Percentiles rank a stretch among this genome's conserved stretches.
These are phyloP conservation scores for Fusarium robinianum DNA, from an alignment of 2,329 filamentous ascomycete species.

Conservation along the genomic window DNA sequence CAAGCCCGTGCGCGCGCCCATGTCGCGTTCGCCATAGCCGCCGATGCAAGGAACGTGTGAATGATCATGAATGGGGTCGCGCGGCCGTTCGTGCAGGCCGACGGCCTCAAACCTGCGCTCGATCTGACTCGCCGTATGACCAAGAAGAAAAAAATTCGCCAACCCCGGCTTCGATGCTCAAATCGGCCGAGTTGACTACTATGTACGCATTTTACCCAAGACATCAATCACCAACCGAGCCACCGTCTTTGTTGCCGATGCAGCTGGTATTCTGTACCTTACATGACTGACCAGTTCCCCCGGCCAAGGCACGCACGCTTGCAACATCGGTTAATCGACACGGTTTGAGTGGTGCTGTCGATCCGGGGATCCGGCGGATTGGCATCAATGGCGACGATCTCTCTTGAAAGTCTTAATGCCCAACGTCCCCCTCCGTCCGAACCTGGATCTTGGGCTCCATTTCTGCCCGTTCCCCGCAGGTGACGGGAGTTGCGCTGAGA, in stretches of 20 bases:
- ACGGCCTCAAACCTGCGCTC: constrained; percentile 35
- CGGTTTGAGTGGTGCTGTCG: constrained; percentile 20
- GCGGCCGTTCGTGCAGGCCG: constrained; percentile 14
- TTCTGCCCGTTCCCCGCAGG: constrained; percentile 18
- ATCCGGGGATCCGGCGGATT: constrained; percentile 15
- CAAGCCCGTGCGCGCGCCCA: constrained; percentile 5
- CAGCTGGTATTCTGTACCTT: constrained; percentile 14
- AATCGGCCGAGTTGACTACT: constrained; percentile 30
- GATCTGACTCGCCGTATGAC: constrained; percentile 33
- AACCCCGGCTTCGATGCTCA: constrained; percentile 23
- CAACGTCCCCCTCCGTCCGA: constrained; percentile 27
- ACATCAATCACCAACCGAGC: constrained; percentile 6
- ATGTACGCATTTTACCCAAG: constrained; percentile 17
- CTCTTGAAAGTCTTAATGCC: constrained; percentile 24
- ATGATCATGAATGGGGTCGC: constrained; percentile 7
- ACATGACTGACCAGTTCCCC: constrained; percentile 15
- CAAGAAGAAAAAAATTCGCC: constrained; percentile 18
- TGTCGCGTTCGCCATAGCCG: constrained; percentile 7
- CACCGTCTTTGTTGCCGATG: too few relatives aligned
- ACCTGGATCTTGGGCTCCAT: constrained; percentile 12
- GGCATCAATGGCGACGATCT: constrained; percentile 12
- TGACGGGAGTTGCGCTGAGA: not conserved
- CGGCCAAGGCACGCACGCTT: constrained; percentile 6
- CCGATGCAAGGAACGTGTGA: constrained; percentile 3
- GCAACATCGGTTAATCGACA: constrained; percentile 26